A percentile compares a stretch with the other conserved stretches of the same genome.
Evolutionary conservation across 805 yeast species (phyloP).

Genomic region (Blastobotrys chiropterorum): DNA sequence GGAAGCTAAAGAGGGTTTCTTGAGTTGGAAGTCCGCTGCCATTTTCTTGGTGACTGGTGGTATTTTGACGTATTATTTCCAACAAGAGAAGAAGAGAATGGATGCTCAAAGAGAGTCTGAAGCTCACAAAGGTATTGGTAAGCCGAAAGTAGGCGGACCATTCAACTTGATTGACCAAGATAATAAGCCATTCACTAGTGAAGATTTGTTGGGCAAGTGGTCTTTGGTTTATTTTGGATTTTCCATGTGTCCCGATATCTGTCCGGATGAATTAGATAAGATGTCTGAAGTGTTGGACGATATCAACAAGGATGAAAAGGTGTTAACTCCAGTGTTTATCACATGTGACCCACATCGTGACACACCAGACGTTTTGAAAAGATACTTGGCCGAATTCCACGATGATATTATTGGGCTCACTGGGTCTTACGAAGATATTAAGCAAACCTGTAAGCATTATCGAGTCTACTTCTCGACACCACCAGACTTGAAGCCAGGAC

Average conservation of each 20-base stretch:
- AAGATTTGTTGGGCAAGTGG: conserved; percentile 71
- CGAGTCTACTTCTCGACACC: conserved; percentile 98
- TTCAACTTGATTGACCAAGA: conserved; percentile 67
- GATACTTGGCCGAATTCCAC: conserved; percentile 84
- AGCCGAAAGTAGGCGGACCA: conserved; percentile 89
- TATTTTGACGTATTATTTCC: conserved; percentile 63
- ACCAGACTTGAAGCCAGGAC: conserved; percentile 86
- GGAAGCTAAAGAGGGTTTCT: conserved; percentile 27
- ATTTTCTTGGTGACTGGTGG: conserved; percentile 66
- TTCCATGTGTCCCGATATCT: conserved; percentile 96
- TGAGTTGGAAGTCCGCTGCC: conserved; percentile 78
- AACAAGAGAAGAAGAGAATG: conserved; percentile 67
- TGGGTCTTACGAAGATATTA: conserved; percentile 81
- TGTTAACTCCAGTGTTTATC: conserved; percentile 78
- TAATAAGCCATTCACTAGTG: conserved; percentile 68
- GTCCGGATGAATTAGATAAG: conserved; percentile 96
- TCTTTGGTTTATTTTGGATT: conserved; percentile 91
- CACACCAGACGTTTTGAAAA: conserved; percentile 74
- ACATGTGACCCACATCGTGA: conserved; percentile 98
- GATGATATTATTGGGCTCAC: conserved; percentile 85
- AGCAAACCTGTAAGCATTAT: conserved; percentile 77
- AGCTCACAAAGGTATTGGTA: conserved; percentile 81
- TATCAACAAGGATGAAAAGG: conserved; percentile 43
- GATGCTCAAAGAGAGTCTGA: conserved; percentile 74
- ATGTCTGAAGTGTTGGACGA: conserved; percentile 65